These are phyloP conservation scores for Teratosphaeriaceae sp. DNA, from an alignment of 2,329 filamentous ascomycete species.

Conservation along the genomic window DNA sequence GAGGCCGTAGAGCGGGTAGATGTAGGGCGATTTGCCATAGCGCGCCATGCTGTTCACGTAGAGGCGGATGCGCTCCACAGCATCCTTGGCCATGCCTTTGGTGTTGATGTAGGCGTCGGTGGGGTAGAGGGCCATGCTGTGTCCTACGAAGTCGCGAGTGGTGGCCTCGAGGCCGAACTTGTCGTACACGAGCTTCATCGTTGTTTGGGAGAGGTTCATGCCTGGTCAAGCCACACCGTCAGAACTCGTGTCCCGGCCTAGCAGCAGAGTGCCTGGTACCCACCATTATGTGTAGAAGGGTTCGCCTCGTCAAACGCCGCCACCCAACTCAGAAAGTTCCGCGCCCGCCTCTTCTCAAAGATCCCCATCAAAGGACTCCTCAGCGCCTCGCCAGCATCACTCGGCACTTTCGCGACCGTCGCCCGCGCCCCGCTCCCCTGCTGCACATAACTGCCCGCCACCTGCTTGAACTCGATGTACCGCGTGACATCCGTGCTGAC, in stretches of 20 bases:
- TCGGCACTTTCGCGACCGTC: slow-evolving; percentile 94
- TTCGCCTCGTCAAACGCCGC: slow-evolving; percentile 79
- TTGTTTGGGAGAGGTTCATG: slow-evolving; percentile 68
- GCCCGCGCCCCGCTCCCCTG: slow-evolving; percentile 76
- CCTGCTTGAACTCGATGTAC: slow-evolving; percentile 52
- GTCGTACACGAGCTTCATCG: slow-evolving; percentile 98
- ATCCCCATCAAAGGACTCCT: slow-evolving; percentile 92
- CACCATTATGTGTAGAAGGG: slow-evolving; percentile 83
- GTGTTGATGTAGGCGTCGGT: slow-evolving; percentile 79
- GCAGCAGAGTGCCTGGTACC: too few relatives aligned
- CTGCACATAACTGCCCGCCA: slow-evolving; percentile 94
- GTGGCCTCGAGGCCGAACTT: slow-evolving; percentile 88
- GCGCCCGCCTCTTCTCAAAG: slow-evolving; percentile 95
- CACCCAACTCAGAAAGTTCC: slow-evolving; percentile 94
- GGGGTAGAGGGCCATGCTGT: slow-evolving; percentile 94
- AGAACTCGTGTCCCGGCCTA: background rate
- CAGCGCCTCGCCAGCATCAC: slow-evolving; percentile 83
- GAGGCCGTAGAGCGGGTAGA: slow-evolving; percentile 96
- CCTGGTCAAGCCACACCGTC: slow-evolving; percentile 41
- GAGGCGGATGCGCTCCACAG: slow-evolving; percentile 84
- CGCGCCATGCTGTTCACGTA: slow-evolving; percentile 97
- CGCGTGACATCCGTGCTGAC: slow-evolving; percentile 74
- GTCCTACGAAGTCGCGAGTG: slow-evolving; percentile 93
- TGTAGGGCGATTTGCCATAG: slow-evolving; percentile 98
- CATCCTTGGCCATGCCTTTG: slow-evolving; percentile 69